These are phyloP conservation scores for Aspergillus sp. DNA, from an alignment of 2,329 filamentous ascomycete genomes.

Conservation along the genomic window DNA sequence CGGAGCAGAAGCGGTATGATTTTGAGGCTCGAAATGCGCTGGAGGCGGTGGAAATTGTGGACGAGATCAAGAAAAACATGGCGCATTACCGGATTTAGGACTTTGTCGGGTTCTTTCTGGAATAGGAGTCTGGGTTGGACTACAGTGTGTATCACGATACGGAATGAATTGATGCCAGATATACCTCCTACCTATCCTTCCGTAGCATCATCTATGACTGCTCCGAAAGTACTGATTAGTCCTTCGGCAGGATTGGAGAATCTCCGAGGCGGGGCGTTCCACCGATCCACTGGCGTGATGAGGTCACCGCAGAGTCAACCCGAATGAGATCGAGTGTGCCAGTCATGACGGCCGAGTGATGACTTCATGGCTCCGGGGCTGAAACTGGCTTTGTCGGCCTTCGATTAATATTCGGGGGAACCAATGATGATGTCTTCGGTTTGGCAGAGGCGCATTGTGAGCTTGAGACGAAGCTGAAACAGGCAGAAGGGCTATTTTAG, in stretches of 20 bases:
- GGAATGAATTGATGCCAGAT: too few relatives aligned
- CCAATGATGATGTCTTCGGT: too few relatives aligned
- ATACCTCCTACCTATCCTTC: background rate
- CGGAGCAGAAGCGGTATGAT: slow-evolving; percentile 65
- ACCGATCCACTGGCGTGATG: slow-evolving; percentile 13
- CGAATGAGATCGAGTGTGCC: background rate
- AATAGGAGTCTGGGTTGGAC: background rate
- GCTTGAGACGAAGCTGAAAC: too few relatives aligned
- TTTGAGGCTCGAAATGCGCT: slow-evolving; percentile 59
- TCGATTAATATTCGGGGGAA: too few relatives aligned
- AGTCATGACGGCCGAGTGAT: slow-evolving; percentile 2
- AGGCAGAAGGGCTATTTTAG: too few relatives aligned
- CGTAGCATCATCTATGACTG: background rate
- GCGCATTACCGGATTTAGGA: slow-evolving; percentile 42
- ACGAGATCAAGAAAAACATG: slow-evolving; percentile 62
- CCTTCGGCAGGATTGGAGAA: background rate
- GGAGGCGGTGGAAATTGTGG: slow-evolving; percentile 62
- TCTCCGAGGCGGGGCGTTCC: slow-evolving; percentile 11
- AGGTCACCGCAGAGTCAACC: slow-evolving; percentile 13
- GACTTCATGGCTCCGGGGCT: slow-evolving; percentile 3
- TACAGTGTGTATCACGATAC: too few relatives aligned
- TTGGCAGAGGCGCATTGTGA: too few relatives aligned
- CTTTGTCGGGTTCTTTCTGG: background rate
- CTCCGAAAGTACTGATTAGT: background rate
- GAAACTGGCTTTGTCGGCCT: background rate